Percentiles rank a stretch among this genome's conserved stretches.
phyloP scores from a whole-genome alignment of 2,329 filamentous ascomycete species.

The Balansia obtecta region DNA sequence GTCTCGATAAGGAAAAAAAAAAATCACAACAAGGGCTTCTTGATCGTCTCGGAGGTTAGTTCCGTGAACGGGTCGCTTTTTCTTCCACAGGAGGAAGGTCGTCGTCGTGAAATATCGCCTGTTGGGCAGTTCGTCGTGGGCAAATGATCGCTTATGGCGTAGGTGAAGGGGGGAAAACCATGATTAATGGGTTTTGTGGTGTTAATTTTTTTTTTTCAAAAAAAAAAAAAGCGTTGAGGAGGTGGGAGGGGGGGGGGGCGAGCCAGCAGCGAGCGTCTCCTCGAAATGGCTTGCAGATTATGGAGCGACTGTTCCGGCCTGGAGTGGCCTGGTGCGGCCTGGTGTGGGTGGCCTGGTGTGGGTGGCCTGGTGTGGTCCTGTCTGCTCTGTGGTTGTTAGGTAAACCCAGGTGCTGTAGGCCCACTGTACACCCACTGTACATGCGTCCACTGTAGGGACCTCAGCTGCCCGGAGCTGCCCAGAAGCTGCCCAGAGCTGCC shows the following conservation, averaged over 20 bases:
- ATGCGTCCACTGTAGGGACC: neutral
- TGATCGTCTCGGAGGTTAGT: constrained; percentile 7
- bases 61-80: neutral
- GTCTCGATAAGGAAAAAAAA: neutral
- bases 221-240: neutral
- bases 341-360: too few relatives aligned
- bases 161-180: constrained; percentile 1
- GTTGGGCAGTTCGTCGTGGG: constrained; percentile 5
- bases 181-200: neutral
- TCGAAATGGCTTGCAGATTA: too few relatives aligned
- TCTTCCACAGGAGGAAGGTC: neutral
- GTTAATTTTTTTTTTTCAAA: constrained; percentile 6
- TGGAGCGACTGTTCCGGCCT: too few relatives aligned
- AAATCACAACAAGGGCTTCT: constrained; percentile 1
- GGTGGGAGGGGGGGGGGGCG: too few relatives aligned
- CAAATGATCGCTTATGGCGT: constrained; percentile 4
- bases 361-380: too few relatives aligned
- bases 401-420: too few relatives aligned
- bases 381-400: too few relatives aligned
- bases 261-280: too few relatives aligned
- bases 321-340: too few relatives aligned
- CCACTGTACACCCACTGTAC: too few relatives aligned
- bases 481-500: neutral
- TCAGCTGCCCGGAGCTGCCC: too few relatives aligned
- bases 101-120: constrained; percentile 2